Evolutionary conservation across 441 rosid genomes (phyloP), one percentile per base, ranked within the genome.

Genomic region (Cnidoscolus chayamansa): DNA sequence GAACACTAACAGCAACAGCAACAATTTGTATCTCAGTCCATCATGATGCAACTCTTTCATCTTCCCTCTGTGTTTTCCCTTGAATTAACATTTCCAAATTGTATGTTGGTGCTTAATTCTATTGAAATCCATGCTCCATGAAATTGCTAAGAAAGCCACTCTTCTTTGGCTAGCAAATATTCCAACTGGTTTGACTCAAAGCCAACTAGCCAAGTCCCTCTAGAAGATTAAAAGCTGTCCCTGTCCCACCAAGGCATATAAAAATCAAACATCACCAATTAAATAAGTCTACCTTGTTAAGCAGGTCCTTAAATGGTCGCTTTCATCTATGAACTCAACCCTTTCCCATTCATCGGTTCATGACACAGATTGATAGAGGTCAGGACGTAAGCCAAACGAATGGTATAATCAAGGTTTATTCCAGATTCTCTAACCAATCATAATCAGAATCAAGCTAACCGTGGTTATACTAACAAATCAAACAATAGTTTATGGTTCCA

Each of bases 281-380:
- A 63, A 40, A 31, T 54, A 50, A 35, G 11, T 37, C 61, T 49
- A 35, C 57, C 59, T 31, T 2, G 59, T 57, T 12, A 54, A 63
- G 49, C 45, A 50, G 13, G 35, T 67, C 58, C 72, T 43, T n/a
- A 68, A 72, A 65, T 12, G 43, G 82, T 81, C 79, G 43, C 79
- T 63, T 68, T 25, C n/a, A 40, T 67, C 54, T 25, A 17, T 67
- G 16, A 55, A 72, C 73, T 73, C 55, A 51, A 51, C 62, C 40
- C 40, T 70, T 62, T 10, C 15, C 67, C 55, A 43, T 19, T 16
- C 13, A 49, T 30, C 53, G 43, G 49, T 47, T 37, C 53, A 32
- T 2, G 40, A 48, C 64, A 35, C 54, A 35, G 72, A 59, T 68
- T 75, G 78, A 60, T 62, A 43, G 51, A 65, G 65, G 75, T 12